Evolutionary conservation across 129 eudicot genomes (phyloP), one percentile per base, ranked within the genome.

Genomic region (Saussurea involucrata): DNA sequence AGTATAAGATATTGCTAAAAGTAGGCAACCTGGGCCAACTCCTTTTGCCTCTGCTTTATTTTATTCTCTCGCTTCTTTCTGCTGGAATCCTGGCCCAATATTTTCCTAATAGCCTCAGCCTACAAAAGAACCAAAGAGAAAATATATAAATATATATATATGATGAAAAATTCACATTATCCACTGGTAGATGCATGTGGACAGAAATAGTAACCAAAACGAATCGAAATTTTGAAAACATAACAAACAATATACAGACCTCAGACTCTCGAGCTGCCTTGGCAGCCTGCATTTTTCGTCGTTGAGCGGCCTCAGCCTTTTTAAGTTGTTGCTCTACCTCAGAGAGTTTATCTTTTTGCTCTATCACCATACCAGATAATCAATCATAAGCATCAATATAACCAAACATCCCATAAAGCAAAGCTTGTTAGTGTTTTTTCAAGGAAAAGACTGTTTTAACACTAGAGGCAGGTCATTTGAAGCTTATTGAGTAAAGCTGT

Each of bases 101-200:
- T 92, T 85, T 88, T 92, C 57, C 96, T 88, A 71, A 92, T 90
- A 33, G 98, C 96, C 81, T 92, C 98, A 13, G 94, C 98, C 98
- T 93, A 55, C 24, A 72, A 69, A 24, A 40, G 8, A 49, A 65
- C 21, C 10, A 28, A 68, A 80, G 11, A 49, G 3, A 66, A 24
- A 78, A 21, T 60, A 29, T 57, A 66, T 40, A 21, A 63, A 31
- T 32, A 67, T 44, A 37, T 10, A 22, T 44, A 31, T 58, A 67
- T 44, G 66, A 46, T 20, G 3, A 29, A 63, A n/a, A n/a, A 17
- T 32, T 63, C 8, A 8, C 36, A 74, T 36, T 74, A 60, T 36
- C 25, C 67, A 31, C 3, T 24, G 42, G 40, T 0, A 25, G 18
- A 42, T 75, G 29, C 29, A 24, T 12, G 71, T 66, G 15, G 55